Evolutionary conservation across 2,329 filamentous ascomycete genomes (phyloP), one percentile per base, ranked within the genome.

Genomic region (Phymatotrichopsis omnivora): DNA sequence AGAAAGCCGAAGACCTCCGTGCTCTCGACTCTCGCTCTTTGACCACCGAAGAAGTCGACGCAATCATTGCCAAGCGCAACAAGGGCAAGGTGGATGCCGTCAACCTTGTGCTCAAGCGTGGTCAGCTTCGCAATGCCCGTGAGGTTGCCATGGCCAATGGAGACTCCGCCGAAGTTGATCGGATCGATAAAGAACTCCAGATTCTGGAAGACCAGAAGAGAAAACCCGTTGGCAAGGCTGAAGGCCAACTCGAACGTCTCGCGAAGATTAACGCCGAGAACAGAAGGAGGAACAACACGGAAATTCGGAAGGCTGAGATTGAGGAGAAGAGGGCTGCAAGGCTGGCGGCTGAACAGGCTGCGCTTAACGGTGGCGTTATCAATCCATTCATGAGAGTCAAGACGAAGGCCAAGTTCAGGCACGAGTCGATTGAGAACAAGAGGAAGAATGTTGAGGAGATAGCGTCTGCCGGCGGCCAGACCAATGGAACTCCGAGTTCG

Each of bases 281-380:
- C 64, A 80, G 89, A 51, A 78, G 80, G 47, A 74, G 80, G 56
- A 95, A 95, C 60, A 74, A 76, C n/a, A 84, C 94, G 61, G 80
- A 83, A 36, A 82, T 96, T n/a, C 84, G 89, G 49, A 83, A 84
- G 63, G 89, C 87, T 1, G 83, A 95, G 61, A 71, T 94, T 45
- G 80, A 81, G 56, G 91, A 98, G 66, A 75, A 79, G 57, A 75
- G 74, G 46, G 76, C 74, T 31, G 75, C 75, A 50, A 72, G 77
- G 29, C 78, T 78, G 45, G 80, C 83, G 60, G 67, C 68, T 2
- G 68, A 75, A 25, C 65, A 70, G 44, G 73, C 74, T 36, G 76
- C 80, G 56, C 66, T 68, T 34, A 74, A 72, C 7, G 47, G 44
- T 4, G 35, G 40, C 12, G 52, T 58, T 33, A 42, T 63, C 12